phyloP scores from a whole-genome alignment of 73 alveolate species.

The Paramecium bursaria region DNA sequence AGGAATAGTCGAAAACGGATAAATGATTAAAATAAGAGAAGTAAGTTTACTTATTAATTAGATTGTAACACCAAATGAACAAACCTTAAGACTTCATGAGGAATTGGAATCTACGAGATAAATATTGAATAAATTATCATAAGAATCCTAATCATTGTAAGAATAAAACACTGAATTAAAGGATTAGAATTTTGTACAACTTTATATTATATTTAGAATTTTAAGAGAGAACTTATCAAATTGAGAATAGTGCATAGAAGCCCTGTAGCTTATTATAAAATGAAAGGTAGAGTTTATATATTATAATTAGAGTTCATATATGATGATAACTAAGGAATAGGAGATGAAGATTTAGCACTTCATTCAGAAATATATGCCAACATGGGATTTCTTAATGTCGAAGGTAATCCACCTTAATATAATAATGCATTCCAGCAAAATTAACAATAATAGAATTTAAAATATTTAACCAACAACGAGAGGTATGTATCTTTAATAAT shows the following conservation, averaged over 20 bases:
- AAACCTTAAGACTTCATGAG: constrained; percentile 21
- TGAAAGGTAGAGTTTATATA: constrained; percentile 25
- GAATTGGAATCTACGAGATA: constrained; percentile 57
- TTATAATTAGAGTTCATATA: background rate
- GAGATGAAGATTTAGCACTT: background rate
- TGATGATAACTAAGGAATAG: constrained; percentile 26
- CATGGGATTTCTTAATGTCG: background rate
- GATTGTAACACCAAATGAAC: constrained; percentile 67
- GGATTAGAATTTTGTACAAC: background rate
- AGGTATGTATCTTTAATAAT: background rate
- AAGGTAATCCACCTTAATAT: background rate
- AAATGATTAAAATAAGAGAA: constrained; percentile 63
- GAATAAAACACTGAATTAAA: constrained; percentile 6
- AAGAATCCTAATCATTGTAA: constrained; percentile 3
- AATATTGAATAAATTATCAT: constrained; percentile 9
- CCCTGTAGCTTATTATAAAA: constrained; percentile 42
- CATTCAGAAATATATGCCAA: constrained; percentile 8
- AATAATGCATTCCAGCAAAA: background rate
- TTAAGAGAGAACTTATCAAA: background rate
- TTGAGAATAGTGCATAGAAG: background rate
- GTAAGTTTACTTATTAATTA: background rate
- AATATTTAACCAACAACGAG: constrained; percentile 47
- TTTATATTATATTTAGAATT: constrained; percentile 7
- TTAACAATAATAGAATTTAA: background rate
- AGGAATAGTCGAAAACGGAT: constrained; percentile 47